phyloP scores from a whole-genome alignment of 2,329 filamentous ascomycete species.

The Paramyrothecium sp. region DNA sequence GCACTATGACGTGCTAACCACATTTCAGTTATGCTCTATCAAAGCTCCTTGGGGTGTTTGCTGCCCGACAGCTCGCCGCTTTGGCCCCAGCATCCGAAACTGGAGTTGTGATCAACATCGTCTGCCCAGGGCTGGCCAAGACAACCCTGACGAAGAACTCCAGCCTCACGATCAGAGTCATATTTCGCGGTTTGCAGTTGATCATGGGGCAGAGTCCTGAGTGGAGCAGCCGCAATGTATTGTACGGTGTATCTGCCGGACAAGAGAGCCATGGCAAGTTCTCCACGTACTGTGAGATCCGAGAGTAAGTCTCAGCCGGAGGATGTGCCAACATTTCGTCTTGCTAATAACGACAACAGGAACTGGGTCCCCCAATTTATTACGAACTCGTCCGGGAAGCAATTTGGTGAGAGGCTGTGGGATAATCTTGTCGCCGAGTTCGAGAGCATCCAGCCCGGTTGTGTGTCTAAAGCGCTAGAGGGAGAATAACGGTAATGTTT shows the following conservation, averaged over 20 bases:
- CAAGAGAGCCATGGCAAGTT: constrained; percentile 24
- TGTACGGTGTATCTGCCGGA: constrained; percentile 19
- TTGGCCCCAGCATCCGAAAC: constrained; percentile 20
- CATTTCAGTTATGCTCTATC: constrained; percentile 17
- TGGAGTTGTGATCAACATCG: constrained; percentile 27
- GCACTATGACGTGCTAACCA: not conserved
- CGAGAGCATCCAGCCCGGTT: not conserved
- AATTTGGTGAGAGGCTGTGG: not conserved
- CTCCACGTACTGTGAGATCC: constrained; percentile 20
- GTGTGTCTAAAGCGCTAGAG: not conserved
- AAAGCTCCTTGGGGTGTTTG: constrained; percentile 24
- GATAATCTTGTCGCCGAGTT: not conserved
- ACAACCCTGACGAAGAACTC: constrained; percentile 11
- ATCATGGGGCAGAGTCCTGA: constrained; percentile 19
- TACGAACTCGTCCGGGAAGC: not conserved
- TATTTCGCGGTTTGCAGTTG: not conserved
- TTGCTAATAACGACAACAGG: not conserved
- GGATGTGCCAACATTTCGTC: not conserved
- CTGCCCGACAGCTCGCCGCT: constrained; percentile 21
- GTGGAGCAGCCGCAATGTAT: constrained; percentile 23
- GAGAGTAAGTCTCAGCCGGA: constrained; percentile 22
- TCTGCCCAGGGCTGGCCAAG: constrained; percentile 27
- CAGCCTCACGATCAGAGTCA: not conserved
- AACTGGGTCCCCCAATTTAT: not conserved
- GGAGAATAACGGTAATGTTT: not conserved